Conservation (phyloP, 768 basidiomycete genomes). For the Lactarius sp. region DNA sequence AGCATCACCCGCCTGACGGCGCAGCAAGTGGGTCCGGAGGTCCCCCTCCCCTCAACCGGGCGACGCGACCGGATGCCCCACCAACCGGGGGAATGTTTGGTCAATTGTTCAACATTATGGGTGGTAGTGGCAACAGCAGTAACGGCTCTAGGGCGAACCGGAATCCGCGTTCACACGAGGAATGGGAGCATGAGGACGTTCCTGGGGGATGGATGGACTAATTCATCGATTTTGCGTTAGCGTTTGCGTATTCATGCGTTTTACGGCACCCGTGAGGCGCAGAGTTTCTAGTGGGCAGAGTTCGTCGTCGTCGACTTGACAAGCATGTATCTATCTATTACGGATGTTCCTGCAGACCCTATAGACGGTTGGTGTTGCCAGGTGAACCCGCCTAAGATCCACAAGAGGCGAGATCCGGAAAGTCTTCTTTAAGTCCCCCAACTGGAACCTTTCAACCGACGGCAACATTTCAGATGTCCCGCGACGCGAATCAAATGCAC, state of each 20-base stretch:
- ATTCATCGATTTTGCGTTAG: neutral
- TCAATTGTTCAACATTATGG: constrained; percentile 12
- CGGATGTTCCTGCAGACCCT: constrained; percentile 5
- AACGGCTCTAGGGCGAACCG: constrained; percentile 12
- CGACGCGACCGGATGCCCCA: constrained; percentile 13
- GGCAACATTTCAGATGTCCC: neutral
- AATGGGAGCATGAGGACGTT: constrained; percentile 5
- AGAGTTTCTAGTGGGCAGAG: neutral
- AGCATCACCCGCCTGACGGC: constrained; percentile 6
- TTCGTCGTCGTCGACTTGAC: neutral
- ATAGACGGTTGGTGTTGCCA: constrained; percentile 1
- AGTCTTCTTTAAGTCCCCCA: neutral
- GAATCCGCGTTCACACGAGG: constrained; percentile 6
- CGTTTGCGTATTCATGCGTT: neutral
- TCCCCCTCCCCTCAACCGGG: constrained; percentile 15
- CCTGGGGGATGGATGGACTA: constrained; percentile 16
- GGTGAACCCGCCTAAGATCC: neutral
- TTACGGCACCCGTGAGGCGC: neutral
- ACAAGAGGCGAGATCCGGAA: neutral
- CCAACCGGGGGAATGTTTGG: constrained; percentile 17
- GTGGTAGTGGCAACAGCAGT: constrained; percentile 8
- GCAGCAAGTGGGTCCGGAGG: constrained; percentile 17
- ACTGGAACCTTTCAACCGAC: neutral
- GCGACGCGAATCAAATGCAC: neutral
- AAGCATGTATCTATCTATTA: constrained; percentile 5